Evolutionary conservation across 1,284 basidiomycete species (phyloP), one percentile per base, ranked within the genome.

Genomic region (Cutaneotrichosporon arboriforme): DNA sequence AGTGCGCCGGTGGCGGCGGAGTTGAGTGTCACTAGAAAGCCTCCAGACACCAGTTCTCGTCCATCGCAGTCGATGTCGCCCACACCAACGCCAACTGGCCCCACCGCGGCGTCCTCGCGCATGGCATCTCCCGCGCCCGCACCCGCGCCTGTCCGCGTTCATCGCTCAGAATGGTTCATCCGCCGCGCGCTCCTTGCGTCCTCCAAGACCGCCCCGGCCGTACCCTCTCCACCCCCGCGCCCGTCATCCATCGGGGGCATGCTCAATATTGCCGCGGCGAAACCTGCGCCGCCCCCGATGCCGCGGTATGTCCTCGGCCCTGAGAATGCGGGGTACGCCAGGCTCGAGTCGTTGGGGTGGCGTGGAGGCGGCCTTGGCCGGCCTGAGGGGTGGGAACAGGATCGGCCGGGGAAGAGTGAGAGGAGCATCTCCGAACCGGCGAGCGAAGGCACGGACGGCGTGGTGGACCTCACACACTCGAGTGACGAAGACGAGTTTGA

Each of bases 131-230:
- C n/a, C 4, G 13, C 38, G 1, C 9, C 41, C 13, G 33, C 42
- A 1, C 15, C 13, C 7, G n/a, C 34, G 2, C 60, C 59, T 21
- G 42, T 69, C 18, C 63, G 63, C 12, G 57, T 72, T 13, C 57
- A 63, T 43, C 51, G 52, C 2, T 61, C 54, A 18, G 69, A 74
- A 50, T 74, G 72, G 72, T 74, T 71, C 60, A 72, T 74, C 55
- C 69, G 70, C 4, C 67, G 70, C 43, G 68, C 69, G 4, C 64
- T 72, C 14, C 41, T 61, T 14, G 49, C 56, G 4, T 42, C 47
- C 9, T 44, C 52, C n/a, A 55, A 49, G 34, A 35, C 44, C 26
- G 34, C 57, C 8, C 1, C 52, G 34, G 22, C 43, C 20, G 2
- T 46, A 4, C 31, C 58, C 7, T 7, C 43, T 8, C 12, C 50